Base-by-base conservation (phyloP, 208 protist genomes). In the Trypanosoma scelopori region DNA sequence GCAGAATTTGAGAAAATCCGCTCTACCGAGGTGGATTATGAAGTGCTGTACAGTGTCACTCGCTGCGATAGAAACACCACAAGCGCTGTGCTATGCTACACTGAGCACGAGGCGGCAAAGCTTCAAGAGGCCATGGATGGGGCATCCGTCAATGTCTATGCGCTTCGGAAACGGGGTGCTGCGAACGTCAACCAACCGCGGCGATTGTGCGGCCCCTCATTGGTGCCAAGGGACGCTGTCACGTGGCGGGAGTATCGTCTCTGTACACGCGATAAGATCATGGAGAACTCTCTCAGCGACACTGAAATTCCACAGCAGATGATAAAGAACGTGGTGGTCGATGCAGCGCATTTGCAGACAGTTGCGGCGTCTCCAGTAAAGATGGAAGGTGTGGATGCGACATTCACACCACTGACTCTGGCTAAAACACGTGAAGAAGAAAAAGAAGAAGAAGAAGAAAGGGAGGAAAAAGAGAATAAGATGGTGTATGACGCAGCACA, bases 161-260 rank as follows among this genome's bases (percentile, higher is more conserved):
- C 68, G 42, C 50, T 80, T 25, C 58, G 27, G 58, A 60, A 50
- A 42, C 3, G 23, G 28, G 22, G 22, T 39, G 22, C 30, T 47
- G 22, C 51, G 22, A 32, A 32, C 35, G 63, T 46, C 32, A 55
- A 49, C 16, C 41, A 28, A 25, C 43, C 48, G 32, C 39, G 56
- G 23, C 46, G 41, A 3, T 42, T 47, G 2, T 39, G 13, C 9
- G 5, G 32, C 1, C 64, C 64, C 5, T 28, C 30, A 25, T 30
- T 70, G n/a, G 43, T 57, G 5, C 69, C 70, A 11, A 59, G 42
- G 0, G 11, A 0, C 27, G 28, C 39, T 9, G 25, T 62, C 11
- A 30, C 55, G 37, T 58, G 46, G 45, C 71, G 77, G 39, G 66
- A 64, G 41, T 78, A 78, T 55, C 58, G 46, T 9, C 49, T 82